phyloP scores from a whole-genome alignment of 163 green algal species.

The Chloroidium sp. region DNA sequence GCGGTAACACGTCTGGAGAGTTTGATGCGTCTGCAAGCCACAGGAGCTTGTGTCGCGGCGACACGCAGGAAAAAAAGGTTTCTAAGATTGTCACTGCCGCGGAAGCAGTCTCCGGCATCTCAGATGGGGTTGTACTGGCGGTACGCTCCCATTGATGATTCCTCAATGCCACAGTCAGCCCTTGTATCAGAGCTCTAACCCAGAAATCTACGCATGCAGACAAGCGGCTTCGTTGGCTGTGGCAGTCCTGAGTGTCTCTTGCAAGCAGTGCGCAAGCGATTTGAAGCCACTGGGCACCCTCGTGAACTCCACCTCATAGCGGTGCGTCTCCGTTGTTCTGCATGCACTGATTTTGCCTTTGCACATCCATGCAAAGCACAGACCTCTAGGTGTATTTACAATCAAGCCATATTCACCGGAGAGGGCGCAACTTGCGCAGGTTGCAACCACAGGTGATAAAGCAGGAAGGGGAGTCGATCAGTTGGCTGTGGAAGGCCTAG shows the following conservation, averaged over 20 bases:
- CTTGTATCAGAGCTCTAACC: background rate
- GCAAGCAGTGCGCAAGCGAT: slow-evolving; percentile 22
- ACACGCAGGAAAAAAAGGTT: too few relatives aligned
- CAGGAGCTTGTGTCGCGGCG: too few relatives aligned
- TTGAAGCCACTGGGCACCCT: slow-evolving; percentile 22
- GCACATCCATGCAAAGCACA: too few relatives aligned
- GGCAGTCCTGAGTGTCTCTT: slow-evolving; percentile 30
- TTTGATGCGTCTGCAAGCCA: too few relatives aligned
- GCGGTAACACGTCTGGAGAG: too few relatives aligned
- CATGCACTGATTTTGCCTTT: too few relatives aligned
- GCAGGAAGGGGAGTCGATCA: slow-evolving; percentile 29
- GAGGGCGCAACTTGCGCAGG: slow-evolving; percentile 8
- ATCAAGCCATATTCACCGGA: too few relatives aligned
- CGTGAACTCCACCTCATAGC: slow-evolving; percentile 17
- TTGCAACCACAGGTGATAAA: slow-evolving; percentile 26
- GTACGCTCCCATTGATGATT: background rate
- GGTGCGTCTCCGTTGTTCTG: background rate
- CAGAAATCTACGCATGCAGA: slow-evolving; percentile 10
- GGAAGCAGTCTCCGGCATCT: background rate
- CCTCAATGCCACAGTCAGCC: too few relatives aligned
- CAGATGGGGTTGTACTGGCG: background rate
- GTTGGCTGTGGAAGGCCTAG: slow-evolving; percentile 30
- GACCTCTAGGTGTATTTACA: too few relatives aligned
- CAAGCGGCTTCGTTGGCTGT: slow-evolving; percentile 33
- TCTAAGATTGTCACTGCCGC: background rate